Base-by-base conservation (phyloP, 805 yeast genomes). In the Candida endomychidarum region DNA sequence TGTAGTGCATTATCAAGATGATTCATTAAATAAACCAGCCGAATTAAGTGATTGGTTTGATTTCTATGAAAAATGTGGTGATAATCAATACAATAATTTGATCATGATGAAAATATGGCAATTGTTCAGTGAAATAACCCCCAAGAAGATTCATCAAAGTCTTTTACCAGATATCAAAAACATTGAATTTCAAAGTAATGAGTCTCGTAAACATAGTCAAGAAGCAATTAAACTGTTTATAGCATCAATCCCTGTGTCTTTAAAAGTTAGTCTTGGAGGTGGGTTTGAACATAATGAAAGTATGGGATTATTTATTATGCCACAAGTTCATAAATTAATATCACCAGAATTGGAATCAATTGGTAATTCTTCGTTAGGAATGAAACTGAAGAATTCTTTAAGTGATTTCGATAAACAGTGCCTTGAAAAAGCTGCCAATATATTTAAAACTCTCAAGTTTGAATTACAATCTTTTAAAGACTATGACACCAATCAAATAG, bases 31-130 rank as follows among this genome's bases (percentile, higher is more conserved):
- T 7, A 82, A 81, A 48, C 84, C 95, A 0, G 59, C 75, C 10
- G 64, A 59, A 18, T 63, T 88, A 7, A 75, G 85, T 29, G 93
- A 86, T 46, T 90, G 96, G 96, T 55, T 86, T 20, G 74, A 62
- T 48, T 86, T 84, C 55, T 76, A 81, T 46, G 97, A 90, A 56
- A 34, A 62, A n/a, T 59, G 83, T 56, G 58, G 52, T 3, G 40
- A 60, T 26, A 62, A 70, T 18, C 65, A 75, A 16, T 89, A 86
- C 52, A 67, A 74, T 4, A 62, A 81, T 0, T 63, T 75, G 15
- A 77, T 81, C 0, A 77, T 81, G 0, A 54, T 84, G 52, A 83
- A 80, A 40, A 78, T 80, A 47, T 84, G 77, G 71, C 67, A 74
- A 14, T 60, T 75, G 39, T 89, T 84, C 61, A 76, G 81, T 52